Evolutionary conservation across 2,329 filamentous ascomycete species (phyloP).

Genomic region (Exophiala oligosperma): DNA sequence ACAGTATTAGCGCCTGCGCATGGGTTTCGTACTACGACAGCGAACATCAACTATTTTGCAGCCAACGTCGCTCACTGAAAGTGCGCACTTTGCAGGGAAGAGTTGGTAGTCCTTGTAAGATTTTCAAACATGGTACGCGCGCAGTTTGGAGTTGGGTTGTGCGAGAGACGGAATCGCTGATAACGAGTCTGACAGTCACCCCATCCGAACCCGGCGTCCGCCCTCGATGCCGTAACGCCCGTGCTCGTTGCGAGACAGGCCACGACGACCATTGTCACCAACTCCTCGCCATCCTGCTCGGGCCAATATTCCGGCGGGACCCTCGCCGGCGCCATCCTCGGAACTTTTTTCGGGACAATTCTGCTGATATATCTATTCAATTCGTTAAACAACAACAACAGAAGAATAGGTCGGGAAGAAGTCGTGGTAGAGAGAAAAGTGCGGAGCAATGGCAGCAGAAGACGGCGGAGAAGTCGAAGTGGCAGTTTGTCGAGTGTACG

Average conservation of each 20-base stretch:
- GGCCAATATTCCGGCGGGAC: constrained; percentile 30
- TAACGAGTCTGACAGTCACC: constrained; percentile 13
- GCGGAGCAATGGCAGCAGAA: constrained; percentile 15
- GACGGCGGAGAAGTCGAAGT: constrained; percentile 25
- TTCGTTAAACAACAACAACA: constrained; percentile 11
- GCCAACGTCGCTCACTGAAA: neutral
- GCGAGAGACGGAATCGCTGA: too few relatives aligned
- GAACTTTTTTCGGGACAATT: constrained; percentile 30
- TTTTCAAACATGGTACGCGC: constrained; percentile 18
- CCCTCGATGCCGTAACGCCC: constrained; percentile 18
- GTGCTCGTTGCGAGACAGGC: constrained; percentile 23
- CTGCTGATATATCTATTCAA: constrained; percentile 28
- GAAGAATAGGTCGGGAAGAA: constrained; percentile 19
- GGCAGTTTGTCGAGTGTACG: constrained; percentile 27
- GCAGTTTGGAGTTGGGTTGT: too few relatives aligned
- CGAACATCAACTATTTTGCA: neutral
- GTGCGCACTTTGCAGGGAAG: neutral
- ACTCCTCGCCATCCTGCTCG: constrained; percentile 16
- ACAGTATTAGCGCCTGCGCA: neutral
- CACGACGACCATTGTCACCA: constrained; percentile 23
- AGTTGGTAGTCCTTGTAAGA: neutral
- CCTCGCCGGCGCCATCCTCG: constrained; percentile 29
- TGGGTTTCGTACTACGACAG: neutral
- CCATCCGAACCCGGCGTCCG: constrained; percentile 11
- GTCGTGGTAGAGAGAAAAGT: constrained; percentile 27